Evolutionary conservation across 2,329 filamentous ascomycete genomes (phyloP), one percentile per base, ranked within the genome.

Genomic region (Ascochyta rabiei): DNA sequence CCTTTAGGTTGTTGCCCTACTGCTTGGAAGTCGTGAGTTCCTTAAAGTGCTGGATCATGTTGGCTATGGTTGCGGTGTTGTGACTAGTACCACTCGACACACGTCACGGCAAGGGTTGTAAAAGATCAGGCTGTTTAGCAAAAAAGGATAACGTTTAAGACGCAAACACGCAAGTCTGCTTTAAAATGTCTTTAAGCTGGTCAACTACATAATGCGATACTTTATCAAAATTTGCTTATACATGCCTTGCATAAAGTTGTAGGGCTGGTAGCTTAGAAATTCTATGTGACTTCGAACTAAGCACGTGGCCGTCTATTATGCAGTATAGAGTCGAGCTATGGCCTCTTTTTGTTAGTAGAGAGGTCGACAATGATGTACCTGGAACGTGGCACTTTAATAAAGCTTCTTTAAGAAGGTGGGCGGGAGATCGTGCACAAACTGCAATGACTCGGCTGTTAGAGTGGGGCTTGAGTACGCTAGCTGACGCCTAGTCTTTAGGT

Each of bases 391-490:
- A 47, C 33, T 33, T 47, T 21, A 6, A 47, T 19, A n/a, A 47
- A 38, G 33, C 43, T 47, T 39, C 18, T 18, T 39, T 21, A 16
- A 39, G 37, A 21, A 19, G 37, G 6, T 13, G 23, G 37, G 37
- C 10, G 7, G 26, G 26, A 28, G 26, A 28, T 28, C 43, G 33
- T 28, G 43, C 33, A 28, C 43, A 19, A 38, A 28, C 21, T 28
- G 31, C 33, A 24, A 37, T 26, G 33, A 28, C 26, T 38, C 31
- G 33, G 33, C 31, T 38, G 43, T 38, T 13, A 47, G 33, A 47
- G 34, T 47, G 43, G 43, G 33, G 43, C 43, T 38, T n/a, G 44
- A 44, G 41, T 26, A 44, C 41, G 41, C 34, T 39, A 48, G 33
- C 19, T 2, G 10, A 48, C 24, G 34, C 18, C 33, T 48, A 39